Base-by-base conservation (phyloP, 2,329 filamentous ascomycete genomes). In the Pseudofabraea citricarpa region DNA sequence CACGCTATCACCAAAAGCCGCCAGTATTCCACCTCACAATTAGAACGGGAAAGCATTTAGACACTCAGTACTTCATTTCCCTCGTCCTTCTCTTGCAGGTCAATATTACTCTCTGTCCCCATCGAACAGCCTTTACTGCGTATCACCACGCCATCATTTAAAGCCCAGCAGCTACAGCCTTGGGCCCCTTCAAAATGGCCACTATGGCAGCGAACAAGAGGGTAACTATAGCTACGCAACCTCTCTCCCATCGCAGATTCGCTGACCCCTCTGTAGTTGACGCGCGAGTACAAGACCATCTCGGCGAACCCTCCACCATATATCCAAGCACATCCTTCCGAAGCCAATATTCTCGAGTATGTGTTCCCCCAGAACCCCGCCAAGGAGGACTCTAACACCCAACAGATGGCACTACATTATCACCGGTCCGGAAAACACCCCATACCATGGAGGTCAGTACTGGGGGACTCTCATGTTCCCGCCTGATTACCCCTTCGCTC, bases 391-490 rank as follows among this genome's bases (percentile, higher is more conserved):
- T 35, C 51, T 51, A 38, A 56, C 23, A 40, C 31, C 13, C n/a
- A 4, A 24, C 58, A 87, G 84, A 69, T 95, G 89, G 89, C 89
- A 95, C 69, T 95, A 94, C 70, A 87, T 96, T 61, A 86, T 97
- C 54, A 96, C 90, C 27, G 93, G 93, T 2, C 91, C 93, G 24
- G 90, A 94, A 48, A 81, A 90, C 47, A 98, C 93, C 1, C 91
- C 93, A 2, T 98, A 98, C 64, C 81, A 94, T 58, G 83, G 84
- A 60, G 93, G 93, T 36, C 93, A 98, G 66, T 98, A 97, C 72
- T 98, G 93, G 93, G 93, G 93, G 37, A 96, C 91, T 2, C 75
- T 98, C 40, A 83, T 94, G 53, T 98, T 98, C 66, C 93, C 93
- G 13, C 80, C 90, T 7, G 90, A 96, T 72, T 98, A 98, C 64